Base-by-base conservation (phyloP, 441 rosid species). In the Kokia cookei region DNA sequence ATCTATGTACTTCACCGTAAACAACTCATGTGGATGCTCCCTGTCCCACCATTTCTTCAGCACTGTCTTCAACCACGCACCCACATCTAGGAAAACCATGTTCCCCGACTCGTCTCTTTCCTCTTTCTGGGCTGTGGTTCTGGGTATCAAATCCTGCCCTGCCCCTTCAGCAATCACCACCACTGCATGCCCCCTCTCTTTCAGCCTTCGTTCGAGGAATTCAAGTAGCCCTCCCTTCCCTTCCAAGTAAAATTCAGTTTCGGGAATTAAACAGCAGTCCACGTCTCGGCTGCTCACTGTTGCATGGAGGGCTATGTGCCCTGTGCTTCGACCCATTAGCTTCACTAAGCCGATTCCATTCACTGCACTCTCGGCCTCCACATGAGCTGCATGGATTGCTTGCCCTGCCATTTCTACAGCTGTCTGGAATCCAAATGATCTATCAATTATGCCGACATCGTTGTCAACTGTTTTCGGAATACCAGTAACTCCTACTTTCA, bases 221-320 rank as follows among this genome's bases (percentile, higher is more conserved):
- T 91, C 96, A 42, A 90, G 80, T 17, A 94, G 80, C 27, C 97
- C 98, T 68, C 93, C 94, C 79, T 83, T 64, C 6, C 93, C 96
- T 79, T 91, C 88, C 78, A 91, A 77, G 89, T 77, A 91, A 75
- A 94, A 91, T 3, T 82, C 81, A 51, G 60, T 82, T 80, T 94
- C 99, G 0, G 98, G 97, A 58, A 94, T 94, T 65, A 91, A 75
- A 79, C 96, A 90, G 76, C 97, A 94, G 83, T 94, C 98, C 4
- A 94, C 98, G 24, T 93, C 98, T 14, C 97, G 88, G 84, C 93
- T 94, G 80, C 98, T 93, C 67, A 94, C 80, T 14, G 99, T 91
- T 42, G 99, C 89, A 37, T 94, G 83, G 22, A 94, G 85, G 19
- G 96, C 90, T 73, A 94, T 94, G 85, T 94, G 97, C 40, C 99